These are phyloP conservation scores for Penicillium sp. DNA, from an alignment of 2,329 filamentous ascomycete species.

Conservation along the genomic window DNA sequence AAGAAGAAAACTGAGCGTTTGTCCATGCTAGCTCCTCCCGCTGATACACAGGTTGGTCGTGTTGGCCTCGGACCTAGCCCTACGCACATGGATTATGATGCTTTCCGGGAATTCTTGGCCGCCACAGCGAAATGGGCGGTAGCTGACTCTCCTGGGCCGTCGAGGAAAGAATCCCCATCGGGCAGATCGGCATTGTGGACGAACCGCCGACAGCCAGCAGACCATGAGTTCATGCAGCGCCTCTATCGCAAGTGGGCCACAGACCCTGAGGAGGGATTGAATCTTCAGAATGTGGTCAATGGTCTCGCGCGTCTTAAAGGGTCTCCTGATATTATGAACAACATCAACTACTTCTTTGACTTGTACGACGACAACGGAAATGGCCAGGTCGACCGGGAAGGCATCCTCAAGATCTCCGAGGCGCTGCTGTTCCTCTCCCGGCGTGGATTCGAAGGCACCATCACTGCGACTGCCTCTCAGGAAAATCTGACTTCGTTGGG, in stretches of 20 bases:
- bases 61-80: slow-evolving; percentile 86
- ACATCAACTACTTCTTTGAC: slow-evolving; percentile 96
- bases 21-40: slow-evolving; percentile 43
- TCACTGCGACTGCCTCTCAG: slow-evolving; percentile 62
- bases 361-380: slow-evolving; percentile 91
- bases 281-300: slow-evolving; percentile 84
- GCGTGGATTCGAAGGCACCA: slow-evolving; percentile 72
- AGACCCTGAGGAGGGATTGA: slow-evolving; percentile 71
- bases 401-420: slow-evolving; percentile 91
- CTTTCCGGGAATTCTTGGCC: slow-evolving; percentile 89
- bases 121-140: slow-evolving; percentile 90
- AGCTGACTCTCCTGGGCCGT: slow-evolving; percentile 70
- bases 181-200: slow-evolving; percentile 54
- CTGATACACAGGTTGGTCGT: slow-evolving; percentile 72
- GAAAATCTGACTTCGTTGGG: slow-evolving; percentile 48
- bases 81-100: slow-evolving; percentile 94
- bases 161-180: slow-evolving; percentile 49
- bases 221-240: slow-evolving; percentile 90
- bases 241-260: slow-evolving; percentile 86
- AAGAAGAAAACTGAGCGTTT: slow-evolving; percentile 51
- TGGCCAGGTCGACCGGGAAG: slow-evolving; percentile 89
- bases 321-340: slow-evolving; percentile 92
- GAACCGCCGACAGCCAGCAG: slow-evolving; percentile 66
- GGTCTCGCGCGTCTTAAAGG: slow-evolving; percentile 90
- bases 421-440: slow-evolving; percentile 88